These are phyloP conservation scores for Aspergillus hortae DNA, from an alignment of 2,329 filamentous ascomycete genomes.

Conservation along the genomic window DNA sequence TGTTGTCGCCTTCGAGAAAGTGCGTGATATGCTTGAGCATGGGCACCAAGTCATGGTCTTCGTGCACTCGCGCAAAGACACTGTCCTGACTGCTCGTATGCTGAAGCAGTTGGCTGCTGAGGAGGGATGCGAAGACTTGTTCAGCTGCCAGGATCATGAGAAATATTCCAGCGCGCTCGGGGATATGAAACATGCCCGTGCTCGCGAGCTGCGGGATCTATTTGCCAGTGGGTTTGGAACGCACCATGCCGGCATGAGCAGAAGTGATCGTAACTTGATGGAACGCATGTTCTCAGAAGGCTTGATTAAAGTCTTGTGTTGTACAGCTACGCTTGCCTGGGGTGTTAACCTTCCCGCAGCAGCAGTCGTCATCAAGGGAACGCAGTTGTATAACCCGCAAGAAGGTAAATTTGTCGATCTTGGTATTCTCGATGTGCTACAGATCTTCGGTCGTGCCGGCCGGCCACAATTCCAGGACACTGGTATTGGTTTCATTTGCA, in stretches of 20 bases:
- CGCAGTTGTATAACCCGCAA: slow-evolving; percentile 92
- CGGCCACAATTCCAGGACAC: slow-evolving; percentile 96
- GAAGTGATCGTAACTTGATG: slow-evolving; percentile 92
- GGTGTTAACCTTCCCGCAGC: slow-evolving; percentile 97
- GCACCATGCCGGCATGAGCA: slow-evolving; percentile 94
- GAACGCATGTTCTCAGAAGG: slow-evolving; percentile 88
- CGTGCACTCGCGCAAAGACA: slow-evolving; percentile 94
- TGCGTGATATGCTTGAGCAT: slow-evolving; percentile 81
- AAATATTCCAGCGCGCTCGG: slow-evolving; percentile 74
- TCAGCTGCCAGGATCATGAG: slow-evolving; percentile 76
- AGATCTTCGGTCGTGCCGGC: slow-evolving; percentile 97
- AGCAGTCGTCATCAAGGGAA: slow-evolving; percentile 96
- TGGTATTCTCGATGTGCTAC: slow-evolving; percentile 91
- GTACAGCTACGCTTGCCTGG: slow-evolving; percentile 96
- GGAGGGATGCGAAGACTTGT: slow-evolving; percentile 72
- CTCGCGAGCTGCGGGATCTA: slow-evolving; percentile 82
- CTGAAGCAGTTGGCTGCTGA: slow-evolving; percentile 83
- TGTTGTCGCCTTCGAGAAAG: slow-evolving; percentile 84
- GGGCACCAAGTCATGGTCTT: slow-evolving; percentile 99
- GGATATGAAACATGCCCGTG: slow-evolving; percentile 82
- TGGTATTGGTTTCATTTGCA: slow-evolving; percentile 97
- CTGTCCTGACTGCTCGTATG: slow-evolving; percentile 79
- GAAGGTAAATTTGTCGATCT: slow-evolving; percentile 96
- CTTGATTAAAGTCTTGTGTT: slow-evolving; percentile 94
- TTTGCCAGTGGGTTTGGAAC: slow-evolving; percentile 88